These are phyloP conservation scores for Candida nanaspora DNA, from an alignment of 805 yeast species.

Conservation along the genomic window DNA sequence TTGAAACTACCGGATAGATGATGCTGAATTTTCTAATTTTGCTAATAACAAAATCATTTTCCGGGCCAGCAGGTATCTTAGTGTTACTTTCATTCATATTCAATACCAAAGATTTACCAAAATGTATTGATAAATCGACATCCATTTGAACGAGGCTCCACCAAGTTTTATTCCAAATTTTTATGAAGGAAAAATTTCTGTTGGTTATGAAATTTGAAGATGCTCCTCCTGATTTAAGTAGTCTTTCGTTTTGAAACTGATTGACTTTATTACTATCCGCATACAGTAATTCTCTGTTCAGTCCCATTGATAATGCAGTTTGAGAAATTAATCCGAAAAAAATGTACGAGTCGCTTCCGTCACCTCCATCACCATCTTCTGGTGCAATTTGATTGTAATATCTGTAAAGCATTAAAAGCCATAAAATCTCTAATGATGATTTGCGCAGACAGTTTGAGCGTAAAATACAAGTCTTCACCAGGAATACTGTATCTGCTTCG, in stretches of 20 bases:
- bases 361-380: slow-evolving; percentile 39
- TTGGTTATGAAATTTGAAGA: background rate
- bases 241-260: background rate
- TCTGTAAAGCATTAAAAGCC: slow-evolving; percentile 34
- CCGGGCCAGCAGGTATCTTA: background rate
- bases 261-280: background rate
- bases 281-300: slow-evolving; percentile 32
- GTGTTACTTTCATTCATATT: slow-evolving; percentile 12
- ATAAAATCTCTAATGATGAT: slow-evolving; percentile 37
- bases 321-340: slow-evolving; percentile 33
- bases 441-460: slow-evolving; percentile 33
- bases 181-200: slow-evolving; percentile 9
- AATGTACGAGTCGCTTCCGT: slow-evolving; percentile 35
- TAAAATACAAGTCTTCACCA: slow-evolving; percentile 32
- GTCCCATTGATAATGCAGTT: slow-evolving; percentile 38
- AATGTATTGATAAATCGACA: slow-evolving; percentile 12
- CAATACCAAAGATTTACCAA: slow-evolving; percentile 17
- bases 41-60: slow-evolving; percentile 5
- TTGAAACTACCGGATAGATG: slow-evolving; percentile 11
- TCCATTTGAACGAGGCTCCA: slow-evolving; percentile 16
- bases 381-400: slow-evolving; percentile 38
- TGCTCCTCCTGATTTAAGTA: background rate
- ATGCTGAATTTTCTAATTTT: slow-evolving; percentile 11
- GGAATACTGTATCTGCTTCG: slow-evolving; percentile 28
- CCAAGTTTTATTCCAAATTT: slow-evolving; percentile 26